Evolutionary conservation across 371 early-diverging fungal genomes (phyloP).

Genomic region (Apophysomyces trapeziformis): DNA sequence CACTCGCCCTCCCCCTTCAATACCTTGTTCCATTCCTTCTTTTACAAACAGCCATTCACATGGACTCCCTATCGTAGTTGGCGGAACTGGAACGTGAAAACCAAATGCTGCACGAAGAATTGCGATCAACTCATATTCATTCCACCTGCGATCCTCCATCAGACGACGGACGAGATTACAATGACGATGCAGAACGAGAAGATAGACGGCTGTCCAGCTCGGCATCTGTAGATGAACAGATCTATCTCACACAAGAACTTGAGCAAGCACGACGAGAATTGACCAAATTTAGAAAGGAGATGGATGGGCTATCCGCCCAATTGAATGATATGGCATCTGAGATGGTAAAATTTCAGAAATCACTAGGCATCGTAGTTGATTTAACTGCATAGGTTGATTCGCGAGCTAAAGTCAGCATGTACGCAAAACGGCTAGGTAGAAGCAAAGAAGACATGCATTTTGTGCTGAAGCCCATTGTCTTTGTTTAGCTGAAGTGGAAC

Average conservation of each 20-base stretch:
- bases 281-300: conserved; percentile 62
- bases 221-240: conserved; percentile 33
- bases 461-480: background rate
- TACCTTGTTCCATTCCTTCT: conserved; percentile 14
- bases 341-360: conserved; percentile 42
- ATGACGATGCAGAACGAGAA: conserved; percentile 1
- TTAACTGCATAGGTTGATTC: conserved; percentile 45
- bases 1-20: background rate
- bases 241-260: conserved; percentile 61
- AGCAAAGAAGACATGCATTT: background rate
- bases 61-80: conserved; percentile 31
- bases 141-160: conserved; percentile 16
- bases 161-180: conserved; percentile 19
- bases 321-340: conserved; percentile 69
- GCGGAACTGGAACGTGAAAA: conserved; percentile 65
- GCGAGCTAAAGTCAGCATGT: conserved; percentile 60
- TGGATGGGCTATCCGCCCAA: conserved; percentile 67
- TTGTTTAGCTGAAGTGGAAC: conserved; percentile 61
- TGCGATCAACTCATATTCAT: conserved; percentile 35
- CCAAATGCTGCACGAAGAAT: conserved; percentile 52
- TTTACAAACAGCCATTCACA: background rate
- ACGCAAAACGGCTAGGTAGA: conserved; percentile 61
- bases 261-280: conserved; percentile 63
- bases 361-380: background rate
- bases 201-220: background rate